Evolutionary conservation across 805 yeast species (phyloP), one percentile per base, ranked within the genome.

Genomic region (Kazachstania taianensis): DNA sequence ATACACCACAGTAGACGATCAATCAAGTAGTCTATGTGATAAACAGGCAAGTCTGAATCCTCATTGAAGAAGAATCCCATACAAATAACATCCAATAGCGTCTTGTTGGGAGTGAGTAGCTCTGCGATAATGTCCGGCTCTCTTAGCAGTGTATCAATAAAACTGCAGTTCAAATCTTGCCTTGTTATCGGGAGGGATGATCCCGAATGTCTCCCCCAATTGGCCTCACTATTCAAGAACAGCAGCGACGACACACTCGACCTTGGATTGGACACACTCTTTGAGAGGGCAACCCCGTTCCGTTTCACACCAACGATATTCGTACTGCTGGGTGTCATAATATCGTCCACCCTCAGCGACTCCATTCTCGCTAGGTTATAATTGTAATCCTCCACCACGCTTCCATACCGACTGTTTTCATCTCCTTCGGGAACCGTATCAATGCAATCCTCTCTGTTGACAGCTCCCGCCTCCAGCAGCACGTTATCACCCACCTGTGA

Each of bases 11-110:
- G 39, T 33, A 58, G 37, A 35, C 46, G 40, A 31, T 54, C 55
- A 17, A 58, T 50, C 33, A 58, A 28, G 37, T 55, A 58, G 33
- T 57, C 59, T 10, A 57, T 42, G 35, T 55, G 48, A 18, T 46
- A 43, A 5, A 55, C 45, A 4, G 12, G 8, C 12, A 2, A n/a
- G 12, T 22, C 25, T 5, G 33, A 18, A 18, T 42, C 35, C 8
- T 22, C 25, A 18, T 45, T 45, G 43, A 45, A 59, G 36, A 62
- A 57, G 43, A 62, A 65, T 1, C 70, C 70, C 38, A 64, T 57
- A 40, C 76, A 67, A 20, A 75, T 56, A 38, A 75, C 62, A 47
- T 75, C 81, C 12, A 75, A 30, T 25, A 59, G 38, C 12, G 47
- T 50, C 37, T 59, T 60, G 41, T 65, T 64, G 44, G 63, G 65